phyloP scores from a whole-genome alignment of 2,329 filamentous ascomycete genomes.

The Hypoxylon sp. region DNA sequence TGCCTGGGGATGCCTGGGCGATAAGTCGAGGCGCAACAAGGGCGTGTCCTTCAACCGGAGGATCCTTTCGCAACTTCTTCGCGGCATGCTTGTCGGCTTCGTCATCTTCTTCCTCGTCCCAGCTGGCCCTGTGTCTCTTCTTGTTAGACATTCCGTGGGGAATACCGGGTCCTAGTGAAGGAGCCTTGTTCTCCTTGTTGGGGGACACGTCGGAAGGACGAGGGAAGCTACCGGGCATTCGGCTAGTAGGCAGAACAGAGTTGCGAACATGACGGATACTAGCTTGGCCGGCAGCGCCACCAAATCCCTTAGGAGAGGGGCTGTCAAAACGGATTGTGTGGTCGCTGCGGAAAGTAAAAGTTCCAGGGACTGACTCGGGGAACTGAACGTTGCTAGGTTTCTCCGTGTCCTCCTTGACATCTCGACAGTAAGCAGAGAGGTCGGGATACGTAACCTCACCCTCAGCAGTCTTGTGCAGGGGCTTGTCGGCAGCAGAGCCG shows the following conservation, averaged over 20 bases:
- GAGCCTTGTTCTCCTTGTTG: constrained; percentile 58
- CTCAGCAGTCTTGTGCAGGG: constrained; percentile 48
- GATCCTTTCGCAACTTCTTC: constrained; percentile 71
- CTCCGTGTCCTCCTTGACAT: constrained; percentile 50
- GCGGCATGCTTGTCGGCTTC: constrained; percentile 64
- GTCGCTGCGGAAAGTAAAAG: constrained; percentile 76
- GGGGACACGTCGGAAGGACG: constrained; percentile 46
- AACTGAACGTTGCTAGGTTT: constrained; percentile 37
- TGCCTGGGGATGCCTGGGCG: constrained; percentile 55
- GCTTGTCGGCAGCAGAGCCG: constrained; percentile 55
- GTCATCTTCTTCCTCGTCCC: constrained; percentile 69
- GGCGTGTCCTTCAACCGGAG: constrained; percentile 66
- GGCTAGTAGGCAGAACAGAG: constrained; percentile 61
- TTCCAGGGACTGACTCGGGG: constrained; percentile 65
- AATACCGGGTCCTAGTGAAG: constrained; percentile 58
- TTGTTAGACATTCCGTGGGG: constrained; percentile 76
- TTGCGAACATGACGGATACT: constrained; percentile 73
- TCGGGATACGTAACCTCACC: constrained; percentile 68
- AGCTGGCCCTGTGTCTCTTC: constrained; percentile 73
- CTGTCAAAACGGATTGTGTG: constrained; percentile 73
- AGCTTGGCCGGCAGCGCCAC: constrained; percentile 70
- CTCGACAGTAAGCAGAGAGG: constrained; percentile 59
- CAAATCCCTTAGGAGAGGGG: constrained; percentile 67
- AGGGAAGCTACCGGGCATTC: constrained; percentile 72
- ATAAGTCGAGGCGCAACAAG: constrained; percentile 66